These are phyloP conservation scores for Dactylellina leptospora DNA, from an alignment of 2,329 filamentous ascomycete species.

Conservation along the genomic window DNA sequence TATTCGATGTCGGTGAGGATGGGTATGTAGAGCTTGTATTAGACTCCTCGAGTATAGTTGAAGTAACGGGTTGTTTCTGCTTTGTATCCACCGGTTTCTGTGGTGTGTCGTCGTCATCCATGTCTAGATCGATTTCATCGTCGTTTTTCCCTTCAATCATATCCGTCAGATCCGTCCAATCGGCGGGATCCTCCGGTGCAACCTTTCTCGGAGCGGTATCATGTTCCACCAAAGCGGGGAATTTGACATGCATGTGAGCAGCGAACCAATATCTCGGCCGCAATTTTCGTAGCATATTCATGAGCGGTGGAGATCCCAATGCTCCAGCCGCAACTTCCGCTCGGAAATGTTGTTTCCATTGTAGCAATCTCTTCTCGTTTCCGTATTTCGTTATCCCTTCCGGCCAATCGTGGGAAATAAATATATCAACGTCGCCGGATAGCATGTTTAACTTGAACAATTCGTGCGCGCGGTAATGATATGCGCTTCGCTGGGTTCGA, in stretches of 20 bases:
- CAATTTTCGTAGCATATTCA: constrained; percentile 80
- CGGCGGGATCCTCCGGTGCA: constrained; percentile 49
- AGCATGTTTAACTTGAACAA: constrained; percentile 87
- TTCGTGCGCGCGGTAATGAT: constrained; percentile 89
- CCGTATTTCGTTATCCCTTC: constrained; percentile 81
- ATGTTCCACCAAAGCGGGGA: constrained; percentile 71
- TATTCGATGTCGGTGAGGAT: constrained; percentile 66
- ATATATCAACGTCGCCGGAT: constrained; percentile 86
- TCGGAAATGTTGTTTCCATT: constrained; percentile 76
- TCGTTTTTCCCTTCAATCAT: constrained; percentile 65
- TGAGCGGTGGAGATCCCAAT: constrained; percentile 81
- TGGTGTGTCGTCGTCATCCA: constrained; percentile 66
- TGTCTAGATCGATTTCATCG: constrained; percentile 76
- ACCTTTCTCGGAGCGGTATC: constrained; percentile 57
- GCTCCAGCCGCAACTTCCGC: constrained; percentile 77
- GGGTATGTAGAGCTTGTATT: constrained; percentile 66
- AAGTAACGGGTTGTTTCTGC: constrained; percentile 2
- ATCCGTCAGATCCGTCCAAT: constrained; percentile 38
- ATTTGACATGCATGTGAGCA: constrained; percentile 92
- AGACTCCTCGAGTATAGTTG: constrained; percentile 25
- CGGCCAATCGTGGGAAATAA: constrained; percentile 96
- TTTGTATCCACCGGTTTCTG: constrained; percentile 44
- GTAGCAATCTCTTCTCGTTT: constrained; percentile 73
- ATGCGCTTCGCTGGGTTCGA: constrained; percentile 81
- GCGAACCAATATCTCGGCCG: constrained; percentile 90